A percentile compares a stretch with the other conserved stretches of the same genome.
Evolutionary conservation across 306 rosid genomes (phyloP).

Genomic region (Coriaria nepalensis): DNA sequence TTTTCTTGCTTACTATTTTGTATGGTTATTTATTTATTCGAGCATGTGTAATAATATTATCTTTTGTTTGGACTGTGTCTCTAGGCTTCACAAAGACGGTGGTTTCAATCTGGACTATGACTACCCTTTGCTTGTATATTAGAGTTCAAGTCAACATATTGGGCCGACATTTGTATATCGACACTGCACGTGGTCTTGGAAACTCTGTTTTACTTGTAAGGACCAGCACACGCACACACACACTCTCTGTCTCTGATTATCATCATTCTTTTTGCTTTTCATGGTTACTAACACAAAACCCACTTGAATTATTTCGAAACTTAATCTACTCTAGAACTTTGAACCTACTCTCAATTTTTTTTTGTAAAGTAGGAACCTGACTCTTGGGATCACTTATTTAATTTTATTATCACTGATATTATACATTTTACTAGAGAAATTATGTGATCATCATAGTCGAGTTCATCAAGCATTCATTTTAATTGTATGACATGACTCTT

Average conservation of each 20-base stretch:
- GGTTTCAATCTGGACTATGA: slow-evolving; percentile 71
- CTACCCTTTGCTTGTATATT: slow-evolving; percentile 68
- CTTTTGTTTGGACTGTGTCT: slow-evolving; percentile 10
- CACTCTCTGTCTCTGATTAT: slow-evolving; percentile 12
- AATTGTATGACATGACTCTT: no score
- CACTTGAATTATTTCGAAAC: no score
- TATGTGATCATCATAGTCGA: no score
- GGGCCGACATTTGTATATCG: slow-evolving; percentile 85
- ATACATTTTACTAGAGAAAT: no score
- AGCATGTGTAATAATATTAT: slow-evolving; percentile 7
- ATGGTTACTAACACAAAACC: no score
- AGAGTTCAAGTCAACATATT: slow-evolving; percentile 95
- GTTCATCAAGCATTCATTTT: no score
- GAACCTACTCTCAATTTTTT: no score
- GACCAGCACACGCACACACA: no score
- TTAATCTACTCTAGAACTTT: no score
- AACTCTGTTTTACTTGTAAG: slow-evolving; percentile 45
- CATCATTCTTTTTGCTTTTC: background rate
- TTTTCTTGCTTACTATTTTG: slow-evolving; percentile 9
- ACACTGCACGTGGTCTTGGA: slow-evolving; percentile 68
- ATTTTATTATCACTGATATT: no score
- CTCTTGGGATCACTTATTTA: no score
- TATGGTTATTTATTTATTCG: slow-evolving; percentile 1
- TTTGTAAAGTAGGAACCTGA: no score
- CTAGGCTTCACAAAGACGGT: slow-evolving; percentile 87